These are phyloP conservation scores for Globisporangium alternatum DNA, from an alignment of 352 stramenopile genomes.

Conservation along the genomic window DNA sequence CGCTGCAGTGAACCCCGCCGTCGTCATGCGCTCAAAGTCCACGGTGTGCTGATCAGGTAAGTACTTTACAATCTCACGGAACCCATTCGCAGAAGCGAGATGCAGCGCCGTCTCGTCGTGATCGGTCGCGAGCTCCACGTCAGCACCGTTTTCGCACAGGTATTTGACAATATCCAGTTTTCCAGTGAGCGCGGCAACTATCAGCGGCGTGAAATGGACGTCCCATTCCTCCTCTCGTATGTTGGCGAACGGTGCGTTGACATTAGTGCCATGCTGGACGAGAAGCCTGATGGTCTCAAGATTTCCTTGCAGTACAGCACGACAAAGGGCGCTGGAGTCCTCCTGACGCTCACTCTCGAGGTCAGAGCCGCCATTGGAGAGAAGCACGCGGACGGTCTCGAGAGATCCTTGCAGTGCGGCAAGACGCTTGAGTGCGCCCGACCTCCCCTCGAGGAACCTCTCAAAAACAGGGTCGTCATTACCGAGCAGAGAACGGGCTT, in stretches of 20 bases:
- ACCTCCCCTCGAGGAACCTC: too few species aligned
- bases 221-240: not conserved
- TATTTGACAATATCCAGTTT: not conserved
- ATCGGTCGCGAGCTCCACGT: not conserved
- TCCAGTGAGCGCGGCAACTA: not conserved
- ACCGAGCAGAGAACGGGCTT: too few species aligned
- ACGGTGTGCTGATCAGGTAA: not conserved
- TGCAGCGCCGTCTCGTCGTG: not conserved
- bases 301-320: not conserved
- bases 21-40: not conserved
- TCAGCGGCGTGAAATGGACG: not conserved
- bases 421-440: too few species aligned
- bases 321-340: not conserved
- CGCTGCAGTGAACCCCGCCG: not conserved
- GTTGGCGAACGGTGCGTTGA: not conserved
- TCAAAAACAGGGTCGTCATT: too few species aligned
- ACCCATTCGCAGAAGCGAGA: not conserved
- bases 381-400: not conserved
- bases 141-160: slow-evolving; percentile 1
- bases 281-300: not conserved
- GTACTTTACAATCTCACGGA: not conserved
- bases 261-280: not conserved
- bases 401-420: too few species aligned
- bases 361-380: not conserved
- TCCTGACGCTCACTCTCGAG: not conserved